Evolutionary conservation across 192 early-diverging fungal species (phyloP), one percentile per base, ranked within the genome.

Genomic region (Gonapodya sp.): DNA sequence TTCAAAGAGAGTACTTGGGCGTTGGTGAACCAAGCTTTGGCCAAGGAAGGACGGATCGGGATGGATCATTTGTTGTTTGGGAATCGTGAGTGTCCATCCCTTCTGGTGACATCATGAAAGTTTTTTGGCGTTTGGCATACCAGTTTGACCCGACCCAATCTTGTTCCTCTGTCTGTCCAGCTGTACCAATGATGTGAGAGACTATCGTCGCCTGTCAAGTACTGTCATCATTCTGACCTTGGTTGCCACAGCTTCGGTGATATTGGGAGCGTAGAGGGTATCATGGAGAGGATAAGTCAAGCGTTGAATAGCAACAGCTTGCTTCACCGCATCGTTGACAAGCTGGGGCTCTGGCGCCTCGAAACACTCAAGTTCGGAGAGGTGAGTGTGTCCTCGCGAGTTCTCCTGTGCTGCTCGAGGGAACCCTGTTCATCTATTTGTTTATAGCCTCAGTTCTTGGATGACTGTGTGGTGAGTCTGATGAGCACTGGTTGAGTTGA

Each of bases 401-500:
- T 64, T 64, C 8, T 64, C 46, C 8, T 24, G 8, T 64, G 46
- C 24, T 64, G n/a, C n/a, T n/a, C n/a, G n/a, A n/a, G n/a, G n/a
- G n/a, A n/a, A n/a, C n/a, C n/a, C n/a, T n/a, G n/a, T n/a, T n/a
- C n/a, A n/a, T n/a, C n/a, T n/a, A n/a, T n/a, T n/a, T n/a, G n/a
- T n/a, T n/a, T n/a, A n/a, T 64, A 64, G 82, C 93, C 93, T 18
- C 94, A 96, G 82, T 86, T 96, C 35, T 85, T 91, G 31, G 95
- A 96, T 64, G 46, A 64, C 46, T 64, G 46, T 64, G 46, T 64
- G 8, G 46, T 64, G 46, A 24, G 46, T 64, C 46, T 64, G n/a
- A n/a, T n/a, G n/a, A n/a, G n/a, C n/a, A n/a, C n/a, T n/a, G n/a
- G n/a, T 64, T 8, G 24, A 8, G 16, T 36, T 1, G 18, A 79